These are phyloP conservation scores for Ballota nigra DNA, from an alignment of 257 asterid genomes.

Conservation along the genomic window DNA sequence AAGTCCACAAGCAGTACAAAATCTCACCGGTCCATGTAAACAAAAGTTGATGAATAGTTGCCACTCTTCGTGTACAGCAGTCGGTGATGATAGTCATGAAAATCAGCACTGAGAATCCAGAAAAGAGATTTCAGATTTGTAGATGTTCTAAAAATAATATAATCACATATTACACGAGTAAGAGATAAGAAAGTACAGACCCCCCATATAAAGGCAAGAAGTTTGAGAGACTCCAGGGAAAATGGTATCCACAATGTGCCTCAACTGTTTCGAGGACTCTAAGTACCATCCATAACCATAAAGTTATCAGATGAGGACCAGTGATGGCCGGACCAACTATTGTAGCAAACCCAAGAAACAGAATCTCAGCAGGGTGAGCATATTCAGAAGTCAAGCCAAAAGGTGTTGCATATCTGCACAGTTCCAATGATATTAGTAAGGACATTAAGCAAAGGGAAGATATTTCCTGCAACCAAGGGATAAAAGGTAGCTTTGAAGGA, in stretches of 20 bases:
- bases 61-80: constrained; percentile 95
- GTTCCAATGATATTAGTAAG: constrained; percentile 19
- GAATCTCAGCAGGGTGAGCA: constrained; percentile 98
- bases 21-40: constrained; percentile 95
- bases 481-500: constrained; percentile 7
- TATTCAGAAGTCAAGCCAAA: constrained; percentile 99
- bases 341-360: constrained; percentile 96
- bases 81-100: constrained; percentile 98
- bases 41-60: constrained; percentile 93
- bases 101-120: constrained; percentile 76
- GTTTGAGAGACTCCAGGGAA: constrained; percentile 95
- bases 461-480: not conserved
- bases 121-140: constrained; percentile 23
- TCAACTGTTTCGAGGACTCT: constrained; percentile 97
- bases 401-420: constrained; percentile 89
- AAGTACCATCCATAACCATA: constrained; percentile 97
- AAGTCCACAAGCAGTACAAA: constrained; percentile 14
- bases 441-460: not conserved
- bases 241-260: constrained; percentile 98
- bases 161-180: not conserved
- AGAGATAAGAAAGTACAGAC: constrained; percentile 38
- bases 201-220: constrained; percentile 97
- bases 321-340: constrained; percentile 96
- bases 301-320: constrained; percentile 91
- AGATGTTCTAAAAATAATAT: constrained; percentile 15